Conservation (phyloP, 2,329 filamentous ascomycete species). For the Aureobasidium uvarum region DNA sequence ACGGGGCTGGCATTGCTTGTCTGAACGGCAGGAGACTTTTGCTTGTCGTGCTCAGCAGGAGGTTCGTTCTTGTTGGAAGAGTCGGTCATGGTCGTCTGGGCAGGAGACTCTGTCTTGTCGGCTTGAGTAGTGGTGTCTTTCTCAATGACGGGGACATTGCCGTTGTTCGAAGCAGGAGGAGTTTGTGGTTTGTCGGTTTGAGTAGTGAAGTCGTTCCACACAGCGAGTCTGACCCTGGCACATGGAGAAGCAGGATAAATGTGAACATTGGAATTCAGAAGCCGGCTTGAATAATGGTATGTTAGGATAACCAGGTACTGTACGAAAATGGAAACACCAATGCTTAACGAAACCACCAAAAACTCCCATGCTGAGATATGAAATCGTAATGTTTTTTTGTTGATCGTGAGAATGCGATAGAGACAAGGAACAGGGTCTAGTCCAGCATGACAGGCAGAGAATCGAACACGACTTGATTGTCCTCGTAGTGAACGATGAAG, state of each 20-base stretch:
- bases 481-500: slow-evolving; percentile 62
- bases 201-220: no score
- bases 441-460: slow-evolving; percentile 51
- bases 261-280: background rate
- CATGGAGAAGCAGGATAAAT: background rate
- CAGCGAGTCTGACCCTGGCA: background rate
- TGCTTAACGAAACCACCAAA: background rate
- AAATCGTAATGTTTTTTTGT: slow-evolving; percentile 6
- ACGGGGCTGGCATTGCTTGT: no score
- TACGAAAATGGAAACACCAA: background rate
- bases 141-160: no score
- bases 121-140: no score
- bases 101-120: no score
- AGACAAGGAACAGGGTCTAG: background rate
- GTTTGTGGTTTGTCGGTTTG: no score
- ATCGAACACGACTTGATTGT: slow-evolving; percentile 61
- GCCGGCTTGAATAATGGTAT: background rate
- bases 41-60: no score
- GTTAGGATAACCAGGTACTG: background rate
- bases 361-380: slow-evolving; percentile 3
- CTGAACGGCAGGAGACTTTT: no score
- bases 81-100: no score
- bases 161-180: no score
- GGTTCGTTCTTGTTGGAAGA: no score
- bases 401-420: background rate